Percentiles rank a stretch among this genome's conserved stretches.
These are phyloP conservation scores for Geotrichum cucujoidarum DNA, from an alignment of 1,139 yeast species.

Conservation along the genomic window DNA sequence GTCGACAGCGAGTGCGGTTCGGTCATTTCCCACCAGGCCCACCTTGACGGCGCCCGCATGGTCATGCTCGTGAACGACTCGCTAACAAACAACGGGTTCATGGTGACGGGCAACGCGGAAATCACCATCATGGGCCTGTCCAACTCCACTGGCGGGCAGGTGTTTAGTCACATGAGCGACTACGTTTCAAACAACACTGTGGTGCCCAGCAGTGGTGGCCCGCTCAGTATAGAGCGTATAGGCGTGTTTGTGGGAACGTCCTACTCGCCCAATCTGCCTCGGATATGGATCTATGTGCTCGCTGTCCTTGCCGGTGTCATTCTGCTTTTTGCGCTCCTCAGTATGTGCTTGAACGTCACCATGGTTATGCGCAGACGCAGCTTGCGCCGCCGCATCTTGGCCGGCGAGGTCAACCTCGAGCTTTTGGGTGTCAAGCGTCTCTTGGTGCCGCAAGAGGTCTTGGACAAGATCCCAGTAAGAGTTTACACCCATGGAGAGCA, in stretches of 20 bases:
- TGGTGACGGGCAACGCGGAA: constrained; percentile 7
- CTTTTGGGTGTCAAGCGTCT: constrained; percentile 27
- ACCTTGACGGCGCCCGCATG: constrained; percentile 14
- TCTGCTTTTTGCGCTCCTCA: constrained; percentile 14
- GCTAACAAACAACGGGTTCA: neutral
- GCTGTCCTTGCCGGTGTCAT: constrained; percentile 21
- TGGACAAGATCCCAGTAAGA: constrained; percentile 26
- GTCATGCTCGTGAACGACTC: constrained; percentile 17
- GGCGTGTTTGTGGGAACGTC: constrained; percentile 13
- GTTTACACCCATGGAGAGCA: constrained; percentile 21
- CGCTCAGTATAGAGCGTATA: constrained; percentile 11
- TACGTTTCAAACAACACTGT: constrained; percentile 13
- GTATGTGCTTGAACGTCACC: constrained; percentile 22
- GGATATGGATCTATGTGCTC: constrained; percentile 22
- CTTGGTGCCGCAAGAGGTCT: constrained; percentile 27
- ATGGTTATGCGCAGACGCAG: constrained; percentile 25
- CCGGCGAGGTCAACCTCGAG: constrained; percentile 30
- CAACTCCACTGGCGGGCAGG: constrained; percentile 9
- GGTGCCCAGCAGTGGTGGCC: constrained; percentile 7
- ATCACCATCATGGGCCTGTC: constrained; percentile 11
- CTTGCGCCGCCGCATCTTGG: constrained; percentile 25
- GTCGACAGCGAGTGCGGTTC: constrained; percentile 11
- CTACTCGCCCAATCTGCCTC: constrained; percentile 7
- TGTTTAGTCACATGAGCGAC: constrained; percentile 13
- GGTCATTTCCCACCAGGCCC: constrained; percentile 16